Evolutionary conservation across 176 grass and related monocot species (phyloP), one percentile per base, ranked within the genome.

Genomic region (Zoysia pacifica): DNA sequence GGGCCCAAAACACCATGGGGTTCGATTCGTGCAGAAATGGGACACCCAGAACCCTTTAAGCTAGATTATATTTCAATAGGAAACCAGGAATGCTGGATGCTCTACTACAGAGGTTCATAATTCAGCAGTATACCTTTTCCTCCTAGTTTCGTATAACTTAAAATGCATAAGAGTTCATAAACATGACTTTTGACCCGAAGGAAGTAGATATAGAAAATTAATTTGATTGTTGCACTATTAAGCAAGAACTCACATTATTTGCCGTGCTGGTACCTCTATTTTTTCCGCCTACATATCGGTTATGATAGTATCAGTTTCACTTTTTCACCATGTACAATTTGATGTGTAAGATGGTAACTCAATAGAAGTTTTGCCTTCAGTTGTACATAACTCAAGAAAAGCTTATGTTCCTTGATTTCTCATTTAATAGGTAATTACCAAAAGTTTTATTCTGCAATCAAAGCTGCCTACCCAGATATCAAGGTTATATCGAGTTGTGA

Each of bases 401-500:
- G 1, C 49, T 86, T 49, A 66, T 65, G 18, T 40, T 70, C 7
- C 46, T 51, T 72, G 4, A 43, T 42, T 61, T 80, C 46, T 67
- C 18, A 14, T 47, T 83, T 85, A 37, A 41, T 41, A 97, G 94
- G 80, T 19, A 97, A 94, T 75, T 97, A 97, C 73, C 82, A 87
- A 61, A 94, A 92, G 80, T 94, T 97, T 41, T 97, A 92, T 72
- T 82, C 86, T 71, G 91, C 94, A 11, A 92, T 94, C 73, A 97
- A 92, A 88, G 77, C 83, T 72, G 89, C 88, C 35, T 94, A 97
- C 58, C 91, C 94, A 9, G 89, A 92, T 51, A 92, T 97, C 47
- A 90, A 97, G 44, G 65, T 97, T 70, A 66, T 94, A 80, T 80
- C 94, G 45, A 94, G 93, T 80, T 97, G 91, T 86, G 91, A 97